Percentiles rank a stretch among this genome's conserved stretches.
These are phyloP conservation scores for Trichoderma sp. DNA, from an alignment of 2,329 filamentous ascomycete genomes.

Conservation along the genomic window DNA sequence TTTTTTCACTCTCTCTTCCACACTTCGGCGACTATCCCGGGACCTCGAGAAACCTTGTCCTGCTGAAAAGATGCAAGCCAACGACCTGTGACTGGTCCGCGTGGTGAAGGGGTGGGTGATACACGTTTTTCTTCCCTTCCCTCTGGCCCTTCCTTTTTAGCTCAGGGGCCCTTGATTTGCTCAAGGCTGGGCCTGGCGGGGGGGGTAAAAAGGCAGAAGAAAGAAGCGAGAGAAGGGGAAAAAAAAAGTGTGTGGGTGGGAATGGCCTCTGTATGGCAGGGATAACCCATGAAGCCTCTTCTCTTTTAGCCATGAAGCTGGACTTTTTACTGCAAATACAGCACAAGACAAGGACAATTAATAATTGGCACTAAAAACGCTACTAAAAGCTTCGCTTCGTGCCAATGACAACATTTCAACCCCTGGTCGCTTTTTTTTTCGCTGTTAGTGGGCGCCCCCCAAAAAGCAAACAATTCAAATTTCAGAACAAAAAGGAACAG, in stretches of 20 bases:
- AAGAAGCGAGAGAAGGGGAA: not conserved
- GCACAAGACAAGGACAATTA: not conserved
- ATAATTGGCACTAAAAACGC: not conserved
- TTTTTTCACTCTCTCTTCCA: not conserved
- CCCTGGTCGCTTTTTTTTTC: slow-evolving; percentile 2
- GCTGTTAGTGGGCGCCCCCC: not conserved
- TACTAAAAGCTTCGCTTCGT: not conserved
- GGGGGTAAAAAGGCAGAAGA: not conserved
- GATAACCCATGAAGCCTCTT: slow-evolving; percentile 7
- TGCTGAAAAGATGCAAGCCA: slow-evolving; percentile 2
- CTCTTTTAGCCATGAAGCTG: not conserved
- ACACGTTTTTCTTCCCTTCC: not conserved
- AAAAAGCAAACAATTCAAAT: not conserved
- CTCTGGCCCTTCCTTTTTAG: slow-evolving; percentile 1
- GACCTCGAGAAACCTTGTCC: slow-evolving; percentile 5
- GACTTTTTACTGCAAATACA: not conserved
- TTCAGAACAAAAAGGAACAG: not conserved
- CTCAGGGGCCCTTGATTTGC: slow-evolving; percentile 14
- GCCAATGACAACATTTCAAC: slow-evolving; percentile 14
- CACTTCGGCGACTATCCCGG: slow-evolving; percentile 13
- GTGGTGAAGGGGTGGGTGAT: not conserved
- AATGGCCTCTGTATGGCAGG: slow-evolving; percentile 17
- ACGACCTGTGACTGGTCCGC: slow-evolving; percentile 13
- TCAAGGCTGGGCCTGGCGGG: not conserved
- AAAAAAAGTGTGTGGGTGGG: slow-evolving; percentile 2